Evolutionary conservation across 192 early-diverging fungal genomes (phyloP).

Genomic region (Mortierella claussenii): DNA sequence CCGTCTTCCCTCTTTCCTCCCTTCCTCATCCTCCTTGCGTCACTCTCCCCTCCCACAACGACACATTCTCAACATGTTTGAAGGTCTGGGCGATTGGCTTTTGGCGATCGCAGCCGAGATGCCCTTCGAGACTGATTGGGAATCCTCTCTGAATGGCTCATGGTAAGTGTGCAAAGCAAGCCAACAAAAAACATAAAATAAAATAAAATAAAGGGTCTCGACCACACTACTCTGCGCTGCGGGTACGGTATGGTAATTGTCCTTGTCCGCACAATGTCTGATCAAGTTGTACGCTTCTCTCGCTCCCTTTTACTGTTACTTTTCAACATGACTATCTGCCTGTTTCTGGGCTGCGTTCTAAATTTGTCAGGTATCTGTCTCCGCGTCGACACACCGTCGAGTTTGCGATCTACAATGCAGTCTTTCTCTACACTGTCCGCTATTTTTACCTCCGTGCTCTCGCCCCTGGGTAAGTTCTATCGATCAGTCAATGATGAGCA

Average conservation of each 20-base stretch:
- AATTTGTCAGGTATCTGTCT: constrained; percentile 54
- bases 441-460: constrained; percentile 48
- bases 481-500: background rate
- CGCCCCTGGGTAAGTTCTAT: constrained; percentile 37
- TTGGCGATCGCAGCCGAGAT: constrained; percentile 52
- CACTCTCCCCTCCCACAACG: no score
- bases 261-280: no score
- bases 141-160: constrained; percentile 56
- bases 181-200: no score
- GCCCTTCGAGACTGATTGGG: constrained; percentile 62
- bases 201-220: no score
- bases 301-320: no score
- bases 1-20: no score
- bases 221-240: no score
- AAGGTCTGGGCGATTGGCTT: constrained; percentile 46
- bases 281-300: no score
- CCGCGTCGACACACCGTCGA: constrained; percentile 63
- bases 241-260: no score
- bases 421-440: constrained; percentile 40
- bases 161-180: constrained; percentile 60
- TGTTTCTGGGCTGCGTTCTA: background rate
- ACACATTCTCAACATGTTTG: no score
- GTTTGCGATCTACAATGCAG: constrained; percentile 44
- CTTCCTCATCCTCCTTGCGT: no score
- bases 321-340: background rate